phyloP scores from a whole-genome alignment of 208 protist genomes.

The Crithidia brevicula region DNA sequence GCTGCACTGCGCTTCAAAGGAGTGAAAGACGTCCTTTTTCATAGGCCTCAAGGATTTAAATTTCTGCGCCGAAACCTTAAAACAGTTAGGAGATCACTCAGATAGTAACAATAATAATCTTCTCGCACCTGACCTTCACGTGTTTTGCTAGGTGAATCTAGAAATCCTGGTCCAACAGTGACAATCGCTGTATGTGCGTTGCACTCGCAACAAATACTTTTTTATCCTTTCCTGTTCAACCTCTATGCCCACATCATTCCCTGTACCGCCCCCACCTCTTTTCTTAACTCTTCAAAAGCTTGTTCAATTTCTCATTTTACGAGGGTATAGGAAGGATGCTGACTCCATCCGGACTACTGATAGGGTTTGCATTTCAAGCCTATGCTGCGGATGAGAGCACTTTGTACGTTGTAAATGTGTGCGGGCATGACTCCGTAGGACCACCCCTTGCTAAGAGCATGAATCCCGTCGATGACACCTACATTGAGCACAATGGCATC shows the following conservation, averaged over 20 bases:
- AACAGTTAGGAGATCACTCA: too few relatives aligned
- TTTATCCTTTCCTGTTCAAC: neutral
- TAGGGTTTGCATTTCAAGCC: constrained; percentile 48
- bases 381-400: constrained; percentile 48
- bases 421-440: constrained; percentile 72
- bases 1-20: too few relatives aligned
- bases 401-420: constrained; percentile 79
- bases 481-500: constrained; percentile 76
- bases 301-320: too few relatives aligned
- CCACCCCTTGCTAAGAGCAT: constrained; percentile 70
- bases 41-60: too few relatives aligned
- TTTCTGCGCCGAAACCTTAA: too few relatives aligned
- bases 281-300: neutral
- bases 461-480: constrained; percentile 57
- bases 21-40: too few relatives aligned
- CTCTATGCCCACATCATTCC: too few relatives aligned
- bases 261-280: neutral
- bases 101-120: too few relatives aligned
- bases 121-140: too few relatives aligned
- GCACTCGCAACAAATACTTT: neutral
- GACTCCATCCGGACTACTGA: constrained; percentile 16
- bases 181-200: neutral
- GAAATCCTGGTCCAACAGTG: too few relatives aligned
- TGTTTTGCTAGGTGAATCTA: too few relatives aligned
- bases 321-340: constrained; percentile 11